Base-by-base conservation (phyloP, 2,329 filamentous ascomycete genomes). In the Trichoderma koningiopsis region DNA sequence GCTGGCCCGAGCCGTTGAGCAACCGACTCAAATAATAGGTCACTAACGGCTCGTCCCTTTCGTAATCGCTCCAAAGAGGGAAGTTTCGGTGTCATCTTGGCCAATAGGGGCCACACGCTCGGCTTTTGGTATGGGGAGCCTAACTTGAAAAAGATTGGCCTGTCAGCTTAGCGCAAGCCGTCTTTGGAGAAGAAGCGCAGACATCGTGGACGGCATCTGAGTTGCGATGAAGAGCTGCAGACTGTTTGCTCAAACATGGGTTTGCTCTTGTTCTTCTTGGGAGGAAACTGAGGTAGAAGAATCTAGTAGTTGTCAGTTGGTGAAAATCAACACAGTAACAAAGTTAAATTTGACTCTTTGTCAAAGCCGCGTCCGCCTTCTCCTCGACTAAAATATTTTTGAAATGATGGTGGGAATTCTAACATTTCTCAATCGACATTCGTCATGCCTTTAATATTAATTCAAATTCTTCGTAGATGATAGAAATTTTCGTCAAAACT, bases 11-110 rank as follows among this genome's bases (percentile, higher is more conserved):
- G 47, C 47, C 22, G 47, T n/a, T 24, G 47, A 49, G 11, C 13
- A 24, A 24, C 47, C 47, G 24, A 49, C 27, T 43, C 10, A 22
- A 56, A 56, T 43, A 64, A 56, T 43, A 35, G 13, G 35, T 52
- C 61, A 33, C 61, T 64, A 64, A 56, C 61, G 61, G 56, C 63
- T 67, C 63, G 63, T 59, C 63, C 55, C 63, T 52, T 67, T 27
- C n/a, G n/a, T 49, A 14, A 11, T 59, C 37, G n/a, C 63, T 66
- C 55, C 37, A 52, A 49, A 59, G 63, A 24, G n/a, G 63, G n/a
- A 49, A 40, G 37, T 29, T 52, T n/a, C 24, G 63, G 56, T 29
- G 37, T 16, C 55, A 29, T 52, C 43, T n/a, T 29, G 33, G 35
- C 61, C 61, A 64, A 64, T 64, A 35, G 61, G 52, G 27, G 49